Percentiles rank a stretch among this genome's conserved stretches.
Evolutionary conservation across 331 rosid genomes (phyloP).

Genomic region (Saraca asoca): DNA sequence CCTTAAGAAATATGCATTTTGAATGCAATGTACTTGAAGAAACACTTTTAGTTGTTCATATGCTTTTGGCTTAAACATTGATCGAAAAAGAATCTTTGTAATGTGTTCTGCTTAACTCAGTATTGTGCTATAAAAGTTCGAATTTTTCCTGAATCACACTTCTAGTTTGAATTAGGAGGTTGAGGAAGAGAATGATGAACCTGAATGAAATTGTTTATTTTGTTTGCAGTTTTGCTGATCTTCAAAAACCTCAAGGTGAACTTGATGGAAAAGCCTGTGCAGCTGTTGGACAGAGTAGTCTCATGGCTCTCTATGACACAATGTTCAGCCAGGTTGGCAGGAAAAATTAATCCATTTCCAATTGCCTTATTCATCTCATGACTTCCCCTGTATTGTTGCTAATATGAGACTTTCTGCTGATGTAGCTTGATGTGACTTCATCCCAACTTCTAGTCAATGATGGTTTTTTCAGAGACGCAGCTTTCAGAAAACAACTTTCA

Average conservation of each 20-base stretch:
- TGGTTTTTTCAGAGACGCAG: constrained; percentile 62
- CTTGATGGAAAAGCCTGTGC: constrained; percentile 94
- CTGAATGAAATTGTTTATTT: constrained; percentile 27
- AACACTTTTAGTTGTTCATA: neutral
- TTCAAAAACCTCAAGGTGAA: constrained; percentile 66
- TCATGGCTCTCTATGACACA: constrained; percentile 93
- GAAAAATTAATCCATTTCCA: neutral
- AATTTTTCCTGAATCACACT: too few species aligned
- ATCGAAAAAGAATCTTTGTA: neutral
- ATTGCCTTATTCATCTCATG: neutral
- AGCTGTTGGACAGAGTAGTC: constrained; percentile 91
- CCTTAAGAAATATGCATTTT: neutral
- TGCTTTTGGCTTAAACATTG: neutral
- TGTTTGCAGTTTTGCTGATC: constrained; percentile 76
- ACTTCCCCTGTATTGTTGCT: constrained; percentile 32
- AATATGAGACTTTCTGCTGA: constrained; percentile 23
- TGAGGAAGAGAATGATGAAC: constrained; percentile 18
- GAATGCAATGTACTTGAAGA: neutral
- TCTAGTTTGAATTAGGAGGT: neutral
- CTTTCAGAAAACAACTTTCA: constrained; percentile 68
- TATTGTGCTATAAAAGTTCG: neutral
- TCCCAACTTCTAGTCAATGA: constrained; percentile 95
- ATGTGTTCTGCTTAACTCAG: neutral
- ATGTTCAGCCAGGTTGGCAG: constrained; percentile 77
- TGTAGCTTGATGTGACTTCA: constrained; percentile 95